Percentiles rank a stretch among this genome's conserved stretches.
These are phyloP conservation scores for Colletotrichum gloeosporioides DNA, from an alignment of 2,329 filamentous ascomycete species.

Conservation along the genomic window DNA sequence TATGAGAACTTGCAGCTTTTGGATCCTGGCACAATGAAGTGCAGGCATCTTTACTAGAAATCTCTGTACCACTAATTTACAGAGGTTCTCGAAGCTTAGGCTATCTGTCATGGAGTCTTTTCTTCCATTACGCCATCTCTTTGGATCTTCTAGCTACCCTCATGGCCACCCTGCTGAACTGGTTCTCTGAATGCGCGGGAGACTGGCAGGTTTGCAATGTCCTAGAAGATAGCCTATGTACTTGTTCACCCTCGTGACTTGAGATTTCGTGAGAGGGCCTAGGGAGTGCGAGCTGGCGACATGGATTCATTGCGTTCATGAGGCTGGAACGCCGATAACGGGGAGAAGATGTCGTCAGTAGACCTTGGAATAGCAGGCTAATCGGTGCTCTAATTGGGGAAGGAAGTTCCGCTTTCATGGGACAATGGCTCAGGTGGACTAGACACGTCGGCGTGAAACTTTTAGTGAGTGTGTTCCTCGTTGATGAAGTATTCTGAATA, in stretches of 20 bases:
- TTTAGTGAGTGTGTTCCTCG: background rate
- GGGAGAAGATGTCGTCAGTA: background rate
- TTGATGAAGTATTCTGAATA: background rate
- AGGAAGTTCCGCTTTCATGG: background rate
- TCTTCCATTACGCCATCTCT: background rate
- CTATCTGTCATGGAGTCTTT: background rate
- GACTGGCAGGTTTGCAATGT: background rate
- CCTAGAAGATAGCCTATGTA: background rate
- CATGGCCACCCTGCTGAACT: background rate
- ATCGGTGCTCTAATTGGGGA: background rate
- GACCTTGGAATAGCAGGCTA: background rate
- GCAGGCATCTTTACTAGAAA: background rate
- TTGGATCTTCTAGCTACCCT: background rate
- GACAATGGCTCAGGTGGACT: background rate
- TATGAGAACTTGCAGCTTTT: background rate
- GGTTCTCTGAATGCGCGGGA: background rate
- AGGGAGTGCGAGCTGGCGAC: background rate
- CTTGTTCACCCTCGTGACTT: background rate
- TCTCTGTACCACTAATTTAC: background rate
- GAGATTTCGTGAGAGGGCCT: background rate
- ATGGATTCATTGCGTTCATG: background rate
- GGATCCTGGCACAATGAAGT: background rate
- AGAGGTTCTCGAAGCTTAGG: background rate
- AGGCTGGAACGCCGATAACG: rapidly evolving
- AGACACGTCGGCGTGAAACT: background rate